These are phyloP conservation scores for Naganishia vishniacii DNA, from an alignment of 768 basidiomycete genomes.

Conservation along the genomic window DNA sequence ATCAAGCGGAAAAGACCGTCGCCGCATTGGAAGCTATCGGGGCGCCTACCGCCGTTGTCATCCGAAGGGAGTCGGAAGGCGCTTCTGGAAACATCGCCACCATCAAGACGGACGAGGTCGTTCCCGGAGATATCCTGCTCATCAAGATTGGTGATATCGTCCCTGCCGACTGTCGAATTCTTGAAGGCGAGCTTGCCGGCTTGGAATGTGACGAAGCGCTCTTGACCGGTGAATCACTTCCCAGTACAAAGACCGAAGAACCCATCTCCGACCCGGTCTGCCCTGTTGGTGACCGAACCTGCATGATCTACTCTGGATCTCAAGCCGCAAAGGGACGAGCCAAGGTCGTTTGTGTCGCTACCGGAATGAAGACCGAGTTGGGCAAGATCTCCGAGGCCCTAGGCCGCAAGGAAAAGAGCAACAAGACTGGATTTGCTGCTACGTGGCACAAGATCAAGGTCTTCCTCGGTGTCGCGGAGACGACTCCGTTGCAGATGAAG, in stretches of 20 bases:
- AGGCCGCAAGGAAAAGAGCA: slow-evolving; percentile 43
- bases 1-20: slow-evolving; percentile 50
- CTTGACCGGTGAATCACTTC: slow-evolving; percentile 56
- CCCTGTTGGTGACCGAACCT: slow-evolving; percentile 27
- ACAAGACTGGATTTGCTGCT: slow-evolving; percentile 46
- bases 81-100: slow-evolving; percentile 28
- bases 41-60: slow-evolving; percentile 48
- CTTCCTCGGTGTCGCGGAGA: slow-evolving; percentile 49
- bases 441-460: slow-evolving; percentile 57
- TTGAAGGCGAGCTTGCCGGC: slow-evolving; percentile 51
- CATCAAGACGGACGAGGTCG: slow-evolving; percentile 29
- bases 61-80: slow-evolving; percentile 35
- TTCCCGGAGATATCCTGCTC: slow-evolving; percentile 52
- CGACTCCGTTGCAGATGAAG: slow-evolving; percentile 53
- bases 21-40: slow-evolving; percentile 49
- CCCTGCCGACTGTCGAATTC: slow-evolving; percentile 51
- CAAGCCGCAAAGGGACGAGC: slow-evolving; percentile 55
- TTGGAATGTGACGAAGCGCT: slow-evolving; percentile 56
- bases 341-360: slow-evolving; percentile 53
- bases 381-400: slow-evolving; percentile 49
- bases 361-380: slow-evolving; percentile 57
- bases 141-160: slow-evolving; percentile 51
- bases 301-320: slow-evolving; percentile 50
- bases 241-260: slow-evolving; percentile 52
- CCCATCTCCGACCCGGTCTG: slow-evolving; percentile 32